Base-by-base conservation (phyloP, 73 alveolate species). In the Tetrahymena elliotti region DNA sequence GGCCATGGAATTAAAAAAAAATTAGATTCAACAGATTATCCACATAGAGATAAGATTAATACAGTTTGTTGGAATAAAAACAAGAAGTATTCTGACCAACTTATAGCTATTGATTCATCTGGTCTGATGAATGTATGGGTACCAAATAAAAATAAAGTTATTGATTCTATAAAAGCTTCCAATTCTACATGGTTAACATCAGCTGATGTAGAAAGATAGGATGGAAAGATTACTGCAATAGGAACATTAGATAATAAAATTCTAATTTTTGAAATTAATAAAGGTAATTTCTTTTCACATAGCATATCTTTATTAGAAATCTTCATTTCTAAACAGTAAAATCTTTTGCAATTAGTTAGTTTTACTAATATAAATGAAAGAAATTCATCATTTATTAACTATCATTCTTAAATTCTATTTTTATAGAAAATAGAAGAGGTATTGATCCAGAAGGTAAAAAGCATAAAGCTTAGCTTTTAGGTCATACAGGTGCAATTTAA, bases 191-290 rank as follows among this genome's bases (percentile, higher is more conserved):
- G 96, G 96, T 83, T 94, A 40, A 94, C 96, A 47, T 83, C 96
- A 34, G 96, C 93, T 18, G 96, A 94, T 94, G 95, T 94, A 33
- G 96, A 94, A 88, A 84, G 93, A 93, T 24, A 88, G 52, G 96
- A 94, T 22, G 96, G 96, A n/a, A 94, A 94, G 35, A 94, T 84
- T 37, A 94, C 92, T 22, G 95, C 96, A 20, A 84, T 94, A 40
- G 96, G 96, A 88, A 94, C 96, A 35, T 83, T 94, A 88, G 96
- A 94, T 35, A 94, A 94, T 88, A 94, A 94, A 88, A 93, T 94
- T 31, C 84, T 94, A 18, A 92, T 94, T 47, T 94, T 84, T 94
- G 96, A 94, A 94, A 94, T 94, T 33, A 94, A 94, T 88, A 53
- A 94, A 88, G 88, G 88, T 68, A 68, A 24, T 22, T 24, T 8